phyloP scores from a whole-genome alignment of 2,329 filamentous ascomycete genomes.

The Lasiodiplodia citricola region DNA sequence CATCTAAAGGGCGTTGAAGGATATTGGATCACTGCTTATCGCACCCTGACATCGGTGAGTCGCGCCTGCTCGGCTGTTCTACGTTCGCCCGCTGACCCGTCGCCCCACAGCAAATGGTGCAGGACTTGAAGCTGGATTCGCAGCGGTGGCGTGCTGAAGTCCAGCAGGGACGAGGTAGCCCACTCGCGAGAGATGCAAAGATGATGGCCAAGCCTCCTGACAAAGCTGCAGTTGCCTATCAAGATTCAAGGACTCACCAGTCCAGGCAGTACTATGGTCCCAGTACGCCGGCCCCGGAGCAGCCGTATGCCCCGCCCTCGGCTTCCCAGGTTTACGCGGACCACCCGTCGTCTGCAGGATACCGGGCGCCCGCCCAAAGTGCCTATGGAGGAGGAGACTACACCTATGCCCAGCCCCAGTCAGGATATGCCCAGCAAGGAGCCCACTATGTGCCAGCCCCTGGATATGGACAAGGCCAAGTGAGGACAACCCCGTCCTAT shows the following conservation, averaged over 20 bases:
- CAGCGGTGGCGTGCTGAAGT: conserved; percentile 49
- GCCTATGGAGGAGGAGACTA: conserved; percentile 31
- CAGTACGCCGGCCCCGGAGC: conserved; percentile 28
- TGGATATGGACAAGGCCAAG: conserved; percentile 34
- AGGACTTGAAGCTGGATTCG: conserved; percentile 55
- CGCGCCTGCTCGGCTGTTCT: background rate
- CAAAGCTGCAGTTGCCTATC: conserved; percentile 50
- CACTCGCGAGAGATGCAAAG: conserved; percentile 46
- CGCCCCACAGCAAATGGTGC: conserved; percentile 52
- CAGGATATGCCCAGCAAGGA: conserved; percentile 41
- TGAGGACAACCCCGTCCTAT: conserved; percentile 29
- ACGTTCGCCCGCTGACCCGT: conserved; percentile 5
- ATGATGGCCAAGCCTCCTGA: conserved; percentile 53
- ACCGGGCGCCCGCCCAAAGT: conserved; percentile 29
- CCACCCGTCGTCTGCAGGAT: conserved; percentile 41
- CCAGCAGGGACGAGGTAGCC: conserved; percentile 53
- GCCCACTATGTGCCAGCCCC: conserved; percentile 35
- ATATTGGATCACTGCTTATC: conserved; percentile 59
- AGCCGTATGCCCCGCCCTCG: conserved; percentile 28
- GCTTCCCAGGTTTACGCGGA: conserved; percentile 36
- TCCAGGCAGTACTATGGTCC: conserved; percentile 50
- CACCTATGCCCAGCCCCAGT: conserved; percentile 40
- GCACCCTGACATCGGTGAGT: conserved; percentile 56
- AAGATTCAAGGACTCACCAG: conserved; percentile 50
- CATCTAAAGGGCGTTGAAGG: conserved; percentile 49